Evolutionary conservation across 306 rosid species (phyloP).

Genomic region (Astragalus glycyphyllos): DNA sequence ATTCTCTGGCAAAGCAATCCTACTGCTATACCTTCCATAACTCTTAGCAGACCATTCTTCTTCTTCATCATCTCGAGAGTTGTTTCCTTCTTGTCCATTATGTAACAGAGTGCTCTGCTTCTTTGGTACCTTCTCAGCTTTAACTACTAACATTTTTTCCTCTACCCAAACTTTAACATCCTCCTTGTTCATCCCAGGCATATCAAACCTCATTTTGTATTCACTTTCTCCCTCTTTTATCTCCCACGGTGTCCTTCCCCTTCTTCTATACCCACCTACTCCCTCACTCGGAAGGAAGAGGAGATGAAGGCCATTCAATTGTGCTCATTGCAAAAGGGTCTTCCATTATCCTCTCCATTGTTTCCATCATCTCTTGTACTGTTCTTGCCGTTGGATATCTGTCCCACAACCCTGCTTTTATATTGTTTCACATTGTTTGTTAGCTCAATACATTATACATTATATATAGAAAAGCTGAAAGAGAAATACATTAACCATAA

Average conservation of each 20-base stretch:
- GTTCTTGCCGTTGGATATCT: conserved; percentile 79
- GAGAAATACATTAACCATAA: not conserved
- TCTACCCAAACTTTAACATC: conserved; percentile 92
- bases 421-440: not conserved
- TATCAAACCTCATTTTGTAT: conserved; percentile 89
- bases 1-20: conserved; percentile 82
- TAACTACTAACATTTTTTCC: conserved; percentile 79
- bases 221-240: conserved; percentile 69
- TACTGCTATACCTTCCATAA: conserved; percentile 71
- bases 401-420: conserved; percentile 73
- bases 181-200: conserved; percentile 85
- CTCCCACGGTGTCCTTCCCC: conserved; percentile 93
- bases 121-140: conserved; percentile 62
- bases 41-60: conserved; percentile 74
- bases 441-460: not conserved
- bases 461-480: not conserved
- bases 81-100: not conserved
- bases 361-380: conserved; percentile 85
- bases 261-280: conserved; percentile 46
- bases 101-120: conserved; percentile 29
- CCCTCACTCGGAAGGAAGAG: conserved; percentile 49
- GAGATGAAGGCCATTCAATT: conserved; percentile 52
- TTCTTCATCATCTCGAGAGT: conserved; percentile 16
- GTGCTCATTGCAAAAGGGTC: conserved; percentile 68
- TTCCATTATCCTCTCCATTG: conserved; percentile 83